phyloP scores from a whole-genome alignment of 2,329 filamentous ascomycete genomes.

The Penicillium digitatum region DNA sequence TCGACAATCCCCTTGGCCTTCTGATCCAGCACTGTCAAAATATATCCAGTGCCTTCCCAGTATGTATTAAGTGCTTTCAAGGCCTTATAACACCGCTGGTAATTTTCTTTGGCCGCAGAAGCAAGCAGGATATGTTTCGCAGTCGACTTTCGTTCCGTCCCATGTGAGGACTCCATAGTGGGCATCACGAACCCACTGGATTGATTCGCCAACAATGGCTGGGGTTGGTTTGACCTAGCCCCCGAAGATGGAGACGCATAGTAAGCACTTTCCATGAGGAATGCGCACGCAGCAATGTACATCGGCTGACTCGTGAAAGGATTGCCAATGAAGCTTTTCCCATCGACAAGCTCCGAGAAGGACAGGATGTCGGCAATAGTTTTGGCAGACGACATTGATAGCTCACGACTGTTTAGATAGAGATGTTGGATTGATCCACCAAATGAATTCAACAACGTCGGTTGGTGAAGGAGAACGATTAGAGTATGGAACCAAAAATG shows the following conservation, averaged over 20 bases:
- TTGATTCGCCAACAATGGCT: constrained; percentile 30
- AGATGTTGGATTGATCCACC: constrained; percentile 66
- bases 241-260: constrained; percentile 64
- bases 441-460: constrained; percentile 75
- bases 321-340: constrained; percentile 80
- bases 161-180: constrained; percentile 27
- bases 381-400: constrained; percentile 84
- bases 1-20: constrained; percentile 84
- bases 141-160: constrained; percentile 33
- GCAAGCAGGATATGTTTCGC: constrained; percentile 71
- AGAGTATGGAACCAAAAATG: constrained; percentile 88
- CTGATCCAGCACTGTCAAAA: constrained; percentile 78
- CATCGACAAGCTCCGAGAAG: constrained; percentile 80
- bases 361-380: constrained; percentile 85
- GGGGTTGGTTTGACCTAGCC: constrained; percentile 51
- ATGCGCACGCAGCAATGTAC: constrained; percentile 85
- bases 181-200: constrained; percentile 37
- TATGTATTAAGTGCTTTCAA: constrained; percentile 75
- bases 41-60: constrained; percentile 84
- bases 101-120: constrained; percentile 79
- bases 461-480: constrained; percentile 80
- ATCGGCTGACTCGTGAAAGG: constrained; percentile 88
- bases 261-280: constrained; percentile 75
- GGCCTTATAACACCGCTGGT: constrained; percentile 80
- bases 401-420: constrained; percentile 72